A percentile compares a stretch with the other conserved stretches of the same genome.
These are phyloP conservation scores for Fusarium vanettenii DNA, from an alignment of 2,329 filamentous ascomycete genomes.

Conservation along the genomic window DNA sequence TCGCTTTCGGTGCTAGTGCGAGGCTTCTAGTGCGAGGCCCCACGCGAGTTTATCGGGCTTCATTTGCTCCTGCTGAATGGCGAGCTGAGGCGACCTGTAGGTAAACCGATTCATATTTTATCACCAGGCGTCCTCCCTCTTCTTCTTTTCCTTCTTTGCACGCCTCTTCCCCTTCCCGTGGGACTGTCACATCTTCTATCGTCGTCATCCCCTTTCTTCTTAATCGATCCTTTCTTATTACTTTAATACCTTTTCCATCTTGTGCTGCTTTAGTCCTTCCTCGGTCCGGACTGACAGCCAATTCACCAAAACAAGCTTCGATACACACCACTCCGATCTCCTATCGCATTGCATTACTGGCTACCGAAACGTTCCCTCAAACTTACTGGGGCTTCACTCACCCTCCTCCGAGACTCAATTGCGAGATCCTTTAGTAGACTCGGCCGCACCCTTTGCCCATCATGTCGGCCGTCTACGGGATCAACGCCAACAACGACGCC, in stretches of 20 bases:
- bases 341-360: neutral
- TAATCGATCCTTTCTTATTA: constrained; percentile 39
- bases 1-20: constrained; percentile 31
- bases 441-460: constrained; percentile 19
- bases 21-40: constrained; percentile 4
- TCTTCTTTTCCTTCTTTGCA: neutral
- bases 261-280: constrained; percentile 7
- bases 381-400: constrained; percentile 8
- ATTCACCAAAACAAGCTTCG: constrained; percentile 1
- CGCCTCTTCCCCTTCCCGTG: constrained; percentile 9
- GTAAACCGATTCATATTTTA: constrained; percentile 22
- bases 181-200: constrained; percentile 6
- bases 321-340: neutral
- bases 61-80: constrained; percentile 23
- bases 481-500: constrained; percentile 60
- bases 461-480: constrained; percentile 39
- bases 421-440: constrained; percentile 30
- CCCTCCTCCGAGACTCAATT: constrained; percentile 19
- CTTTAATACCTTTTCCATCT: constrained; percentile 24
- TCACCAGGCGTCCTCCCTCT: constrained; percentile 27
- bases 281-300: neutral
- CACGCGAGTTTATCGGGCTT: constrained; percentile 37
- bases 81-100: constrained; percentile 10
- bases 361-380: constrained; percentile 2
- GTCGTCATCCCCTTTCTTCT: constrained; percentile 16